phyloP scores from a whole-genome alignment of 352 stramenopile genomes.

The Pythium brassicae region DNA sequence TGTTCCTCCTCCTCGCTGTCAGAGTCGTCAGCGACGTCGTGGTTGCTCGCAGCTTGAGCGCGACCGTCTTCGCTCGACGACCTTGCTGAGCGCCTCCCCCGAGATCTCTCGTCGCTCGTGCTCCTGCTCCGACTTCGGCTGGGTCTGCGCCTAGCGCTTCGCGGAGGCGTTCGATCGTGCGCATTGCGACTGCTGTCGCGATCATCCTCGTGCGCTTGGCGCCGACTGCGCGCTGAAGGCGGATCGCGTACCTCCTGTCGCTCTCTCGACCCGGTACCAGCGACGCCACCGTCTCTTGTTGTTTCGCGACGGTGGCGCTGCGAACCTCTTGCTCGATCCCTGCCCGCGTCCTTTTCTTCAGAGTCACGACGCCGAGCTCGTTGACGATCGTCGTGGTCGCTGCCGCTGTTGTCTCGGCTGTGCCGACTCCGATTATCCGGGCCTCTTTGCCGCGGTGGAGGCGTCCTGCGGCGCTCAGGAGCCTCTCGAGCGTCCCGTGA shows the following conservation, averaged over 20 bases:
- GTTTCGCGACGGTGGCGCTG: background rate
- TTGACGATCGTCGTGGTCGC: constrained; percentile 17
- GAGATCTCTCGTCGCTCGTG: background rate
- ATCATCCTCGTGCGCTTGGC: constrained; percentile 1
- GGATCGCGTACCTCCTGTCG: background rate
- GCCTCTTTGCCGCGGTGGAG: constrained; percentile 9
- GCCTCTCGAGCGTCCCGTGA: constrained; percentile 5
- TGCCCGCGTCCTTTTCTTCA: constrained; percentile 17
- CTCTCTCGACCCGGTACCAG: background rate
- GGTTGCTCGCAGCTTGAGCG: background rate
- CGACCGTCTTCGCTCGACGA: background rate
- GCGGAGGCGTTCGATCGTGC: background rate
- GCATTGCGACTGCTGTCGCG: background rate
- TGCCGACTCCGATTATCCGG: constrained; percentile 11
- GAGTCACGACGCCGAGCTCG: background rate
- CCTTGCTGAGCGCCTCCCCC: background rate
- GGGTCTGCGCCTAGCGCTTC: background rate
- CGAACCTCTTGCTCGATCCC: background rate
- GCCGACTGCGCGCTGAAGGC: background rate
- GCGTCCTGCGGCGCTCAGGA: constrained; percentile 9
- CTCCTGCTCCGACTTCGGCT: background rate
- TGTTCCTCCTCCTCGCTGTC: constrained; percentile 1
- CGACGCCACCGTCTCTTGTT: background rate
- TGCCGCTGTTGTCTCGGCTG: constrained; percentile 21
- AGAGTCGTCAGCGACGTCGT: constrained; percentile 10